These are phyloP conservation scores for Osmanthus fragrans DNA, from an alignment of 257 asterid species.

Conservation along the genomic window DNA sequence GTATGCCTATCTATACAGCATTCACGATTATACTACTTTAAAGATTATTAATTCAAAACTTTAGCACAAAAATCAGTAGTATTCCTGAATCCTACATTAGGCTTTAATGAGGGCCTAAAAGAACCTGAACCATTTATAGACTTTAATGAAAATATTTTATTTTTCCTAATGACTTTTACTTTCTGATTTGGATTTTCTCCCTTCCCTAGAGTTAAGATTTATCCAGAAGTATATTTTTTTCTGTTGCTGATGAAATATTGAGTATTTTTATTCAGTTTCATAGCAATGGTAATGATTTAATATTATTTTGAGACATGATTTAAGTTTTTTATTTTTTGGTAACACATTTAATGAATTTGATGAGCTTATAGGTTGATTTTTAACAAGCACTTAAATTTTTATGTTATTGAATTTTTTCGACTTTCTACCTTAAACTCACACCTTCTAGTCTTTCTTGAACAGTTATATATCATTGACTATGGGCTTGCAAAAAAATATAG, in stretches of 20 bases:
- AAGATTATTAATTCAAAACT: not conserved
- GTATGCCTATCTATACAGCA: not conserved
- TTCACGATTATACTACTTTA: not conserved
- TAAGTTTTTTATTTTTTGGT: no score
- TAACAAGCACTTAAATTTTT: not conserved
- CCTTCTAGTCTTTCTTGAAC: slow-evolving; percentile 24
- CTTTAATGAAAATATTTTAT: not conserved
- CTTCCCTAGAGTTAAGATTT: not conserved
- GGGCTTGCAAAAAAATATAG: slow-evolving; percentile 93
- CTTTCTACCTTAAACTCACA: not conserved
- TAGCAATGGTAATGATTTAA: not conserved
- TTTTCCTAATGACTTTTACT: not conserved
- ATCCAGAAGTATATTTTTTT: no score
- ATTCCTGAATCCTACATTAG: not conserved
- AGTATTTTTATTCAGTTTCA: not conserved
- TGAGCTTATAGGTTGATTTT: not conserved
- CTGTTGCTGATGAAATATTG: not conserved
- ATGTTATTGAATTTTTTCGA: no score
- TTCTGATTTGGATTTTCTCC: not conserved
- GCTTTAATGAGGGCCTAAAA: not conserved
- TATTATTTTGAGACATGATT: not conserved
- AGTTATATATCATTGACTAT: slow-evolving; percentile 82
- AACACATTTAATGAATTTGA: not conserved
- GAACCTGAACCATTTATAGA: not conserved
- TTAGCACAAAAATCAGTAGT: not conserved